Evolutionary conservation across 2,329 filamentous ascomycete genomes (phyloP), one percentile per base, ranked within the genome.

Genomic region (Penicillium sp.): DNA sequence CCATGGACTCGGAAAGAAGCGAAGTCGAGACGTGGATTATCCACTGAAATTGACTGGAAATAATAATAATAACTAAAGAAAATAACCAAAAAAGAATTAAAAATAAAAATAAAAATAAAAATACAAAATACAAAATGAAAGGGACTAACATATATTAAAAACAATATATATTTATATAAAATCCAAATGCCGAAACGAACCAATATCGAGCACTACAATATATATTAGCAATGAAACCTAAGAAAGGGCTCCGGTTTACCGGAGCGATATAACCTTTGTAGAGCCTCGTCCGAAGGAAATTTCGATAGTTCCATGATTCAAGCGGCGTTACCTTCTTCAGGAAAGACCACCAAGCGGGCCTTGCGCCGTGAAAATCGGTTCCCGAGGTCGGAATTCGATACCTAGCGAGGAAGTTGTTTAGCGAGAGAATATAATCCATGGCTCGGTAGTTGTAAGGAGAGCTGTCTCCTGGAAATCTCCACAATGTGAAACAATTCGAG

Each of bases 401-500:
- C 13, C 13, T 31, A 19, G 33, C 21, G 28, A 44, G 29, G 34
- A 15, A 15, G 17, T 19, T 22, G 8, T n/a, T 39, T 21, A 45
- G 24, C 22, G 33, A 45, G 29, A 26, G 32, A 8, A 34, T 31
- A 44, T 43, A 48, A 24, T 24, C 54, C 52, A 49, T 58, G 50
- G 52, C 45, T 53, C 52, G 39, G 50, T 43, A 53, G 43, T 45
- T 45, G 52, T 52, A 39, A 45, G 15, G 21, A 35, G 31, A 45
- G 49, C 53, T 21, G 21, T 45, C 43, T 34, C 58, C 52, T 53
- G 46, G 35, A 50, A 61, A 60, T 61, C 58, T 59, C 58, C 58
- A 60, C 58, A 54, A 49, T 31, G 49, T 61, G 59, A 61, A 61
- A 60, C 58, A 56, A 19, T 46, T 41, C 43, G 26, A 40, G 59